Percentiles rank a stretch among this genome's conserved stretches.
Evolutionary conservation across 768 basidiomycete species (phyloP).

Genomic region (Suillus spraguei): DNA sequence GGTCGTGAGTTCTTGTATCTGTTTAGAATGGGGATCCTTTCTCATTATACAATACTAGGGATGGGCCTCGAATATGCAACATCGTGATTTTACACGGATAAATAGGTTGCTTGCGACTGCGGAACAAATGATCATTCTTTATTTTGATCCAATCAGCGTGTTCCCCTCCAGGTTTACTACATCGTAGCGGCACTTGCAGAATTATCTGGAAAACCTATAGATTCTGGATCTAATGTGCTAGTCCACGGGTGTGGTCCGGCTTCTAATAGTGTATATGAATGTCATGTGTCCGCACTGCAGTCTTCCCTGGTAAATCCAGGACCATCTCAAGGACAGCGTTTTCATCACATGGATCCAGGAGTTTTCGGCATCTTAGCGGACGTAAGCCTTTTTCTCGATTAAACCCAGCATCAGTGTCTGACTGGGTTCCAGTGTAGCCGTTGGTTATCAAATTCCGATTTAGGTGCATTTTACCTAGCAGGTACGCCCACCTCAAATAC

Average conservation of each 20-base stretch:
- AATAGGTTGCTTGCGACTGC: background rate
- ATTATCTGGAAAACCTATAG: background rate
- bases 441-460: background rate
- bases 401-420: background rate
- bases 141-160: background rate
- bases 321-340: too few species aligned
- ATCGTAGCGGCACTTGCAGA: background rate
- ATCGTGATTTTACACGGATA: background rate
- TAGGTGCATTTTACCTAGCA: background rate
- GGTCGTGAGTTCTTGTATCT: background rate
- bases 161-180: background rate
- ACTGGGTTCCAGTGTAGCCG: background rate
- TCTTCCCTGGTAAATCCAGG: background rate
- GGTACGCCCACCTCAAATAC: background rate
- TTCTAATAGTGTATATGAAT: background rate
- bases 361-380: background rate
- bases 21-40: background rate
- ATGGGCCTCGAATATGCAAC: background rate
- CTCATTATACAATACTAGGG: background rate
- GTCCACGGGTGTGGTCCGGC: background rate
- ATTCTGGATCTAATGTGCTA: background rate
- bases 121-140: background rate
- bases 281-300: background rate
- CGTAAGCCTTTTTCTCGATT: background rate
- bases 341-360: background rate